These are phyloP conservation scores for Prototheca cutis DNA, from an alignment of 163 green algal genomes.

Conservation along the genomic window DNA sequence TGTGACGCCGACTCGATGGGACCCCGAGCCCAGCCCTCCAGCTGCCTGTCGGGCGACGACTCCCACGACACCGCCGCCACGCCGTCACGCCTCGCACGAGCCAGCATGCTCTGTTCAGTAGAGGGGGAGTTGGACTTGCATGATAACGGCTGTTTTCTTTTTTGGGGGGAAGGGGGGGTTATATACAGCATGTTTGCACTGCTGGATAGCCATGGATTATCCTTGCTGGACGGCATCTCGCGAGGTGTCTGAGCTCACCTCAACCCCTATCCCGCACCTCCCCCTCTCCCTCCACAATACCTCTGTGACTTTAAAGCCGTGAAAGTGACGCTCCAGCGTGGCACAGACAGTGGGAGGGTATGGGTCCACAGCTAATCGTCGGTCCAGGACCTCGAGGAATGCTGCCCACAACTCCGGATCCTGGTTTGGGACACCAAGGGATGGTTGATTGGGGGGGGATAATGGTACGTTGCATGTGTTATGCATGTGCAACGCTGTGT, in stretches of 20 bases:
- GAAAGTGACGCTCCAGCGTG: conserved; percentile 18
- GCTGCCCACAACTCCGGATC: conserved; percentile 32
- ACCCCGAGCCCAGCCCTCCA: conserved; percentile 18
- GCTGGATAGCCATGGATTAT: too few species aligned
- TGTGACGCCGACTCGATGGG: conserved; percentile 39
- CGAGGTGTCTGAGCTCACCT: neutral
- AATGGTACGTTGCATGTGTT: too few species aligned
- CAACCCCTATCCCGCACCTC: neutral
- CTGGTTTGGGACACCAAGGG: conserved; percentile 5
- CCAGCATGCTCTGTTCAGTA: conserved; percentile 23
- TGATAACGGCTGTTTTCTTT: too few species aligned
- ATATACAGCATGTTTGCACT: too few species aligned
- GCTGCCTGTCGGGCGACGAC: conserved; percentile 7
- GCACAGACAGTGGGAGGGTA: conserved; percentile 15
- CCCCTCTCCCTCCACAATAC: conserved; percentile 5
- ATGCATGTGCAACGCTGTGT: too few species aligned
- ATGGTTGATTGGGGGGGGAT: too few species aligned
- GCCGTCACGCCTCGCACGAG: conserved; percentile 7
- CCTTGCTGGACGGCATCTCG: too few species aligned
- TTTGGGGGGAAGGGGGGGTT: too few species aligned
- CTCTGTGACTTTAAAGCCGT: conserved; percentile 11
- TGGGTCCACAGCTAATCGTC: conserved; percentile 9
- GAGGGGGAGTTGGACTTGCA: too few species aligned
- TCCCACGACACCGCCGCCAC: conserved; percentile 26
- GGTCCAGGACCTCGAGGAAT: conserved; percentile 6